These are phyloP conservation scores for Cryptococcus sp. DNA, from an alignment of 1,284 basidiomycete genomes.

Conservation along the genomic window DNA sequence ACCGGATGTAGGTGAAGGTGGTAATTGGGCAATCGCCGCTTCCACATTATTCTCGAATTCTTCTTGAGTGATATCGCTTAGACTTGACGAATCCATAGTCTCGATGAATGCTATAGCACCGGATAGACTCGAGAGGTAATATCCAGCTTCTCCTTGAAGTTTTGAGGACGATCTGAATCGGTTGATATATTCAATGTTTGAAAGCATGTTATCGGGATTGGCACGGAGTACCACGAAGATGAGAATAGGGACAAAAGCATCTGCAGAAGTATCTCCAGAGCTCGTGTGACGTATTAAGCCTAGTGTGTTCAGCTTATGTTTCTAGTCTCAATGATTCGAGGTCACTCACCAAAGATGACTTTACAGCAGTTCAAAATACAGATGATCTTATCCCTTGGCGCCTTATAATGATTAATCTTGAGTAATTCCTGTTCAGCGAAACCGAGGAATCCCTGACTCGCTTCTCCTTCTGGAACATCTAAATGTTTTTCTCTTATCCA, in stretches of 20 bases:
- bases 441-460: conserved; percentile 73
- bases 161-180: conserved; percentile 87
- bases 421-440: conserved; percentile 92
- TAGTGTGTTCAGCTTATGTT: conserved; percentile 34
- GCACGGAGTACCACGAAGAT: conserved; percentile 92
- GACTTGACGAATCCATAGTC: conserved; percentile 88
- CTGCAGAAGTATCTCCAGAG: conserved; percentile 64
- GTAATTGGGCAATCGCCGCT: conserved; percentile 67
- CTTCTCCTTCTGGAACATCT: conserved; percentile 58
- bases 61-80: conserved; percentile 86
- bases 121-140: conserved; percentile 93
- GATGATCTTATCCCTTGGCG: conserved; percentile 94
- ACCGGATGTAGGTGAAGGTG: conserved; percentile 47
- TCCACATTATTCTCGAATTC: conserved; percentile 83
- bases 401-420: conserved; percentile 98
- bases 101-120: conserved; percentile 93
- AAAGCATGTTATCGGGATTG: conserved; percentile 87
- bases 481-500: conserved; percentile 89
- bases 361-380: conserved; percentile 98
- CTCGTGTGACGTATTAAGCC: conserved; percentile 80
- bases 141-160: conserved; percentile 90
- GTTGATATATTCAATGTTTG: conserved; percentile 97
- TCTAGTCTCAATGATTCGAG: not conserved
- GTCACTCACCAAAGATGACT: conserved; percentile 82
- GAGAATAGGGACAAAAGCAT: conserved; percentile 89